Evolutionary conservation across 768 basidiomycete genomes (phyloP), one percentile per base, ranked within the genome.

Genomic region (Dendrothele bispora): DNA sequence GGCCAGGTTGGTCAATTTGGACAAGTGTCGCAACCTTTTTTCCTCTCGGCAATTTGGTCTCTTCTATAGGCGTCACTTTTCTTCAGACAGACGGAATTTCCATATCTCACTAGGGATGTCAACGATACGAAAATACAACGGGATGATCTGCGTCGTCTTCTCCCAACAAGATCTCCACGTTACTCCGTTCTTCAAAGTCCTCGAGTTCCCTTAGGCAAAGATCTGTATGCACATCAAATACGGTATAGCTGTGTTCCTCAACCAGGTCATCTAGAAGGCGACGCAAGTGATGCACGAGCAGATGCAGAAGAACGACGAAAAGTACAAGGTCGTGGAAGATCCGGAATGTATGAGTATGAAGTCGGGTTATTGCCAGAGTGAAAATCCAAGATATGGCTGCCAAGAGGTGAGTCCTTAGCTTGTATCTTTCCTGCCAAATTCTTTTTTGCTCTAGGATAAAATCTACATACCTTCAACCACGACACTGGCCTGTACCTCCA

Each of bases 361-460:
- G 66, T 84, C 98, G 40, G 95, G 95, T n/a, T n/a, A 91, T 97
- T 59, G 88, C 92, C 0, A 92, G 92, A 2, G 87, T 98, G 55
- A 98, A 98, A 74, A 93, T 98, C 51, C 95, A 98, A 67, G 94
- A 95, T 61, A 94, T 95, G 91, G 79, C 87, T 34, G 92, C 91
- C 10, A 95, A 92, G 65, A 75, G 92, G 93, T 92, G 52, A 37
- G 80, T 45, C 25, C 11, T 29, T n/a, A n/a, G n/a, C n/a, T n/a
- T n/a, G n/a, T n/a, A n/a, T 40, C n/a, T n/a, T n/a, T 15, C 47
- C 36, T 30, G 49, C 47, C 44, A 24, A 39, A 26, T 40, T 40
- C 21, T 34, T n/a, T 34, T n/a, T 34, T 34, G n/a, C 18, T 10
- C 4, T 53, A 95, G 94, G 51, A 88, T 95, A 61, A 95, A 93